These are phyloP conservation scores for Erodium maritimum DNA, from an alignment of 345 rosid species.

Conservation along the genomic window DNA sequence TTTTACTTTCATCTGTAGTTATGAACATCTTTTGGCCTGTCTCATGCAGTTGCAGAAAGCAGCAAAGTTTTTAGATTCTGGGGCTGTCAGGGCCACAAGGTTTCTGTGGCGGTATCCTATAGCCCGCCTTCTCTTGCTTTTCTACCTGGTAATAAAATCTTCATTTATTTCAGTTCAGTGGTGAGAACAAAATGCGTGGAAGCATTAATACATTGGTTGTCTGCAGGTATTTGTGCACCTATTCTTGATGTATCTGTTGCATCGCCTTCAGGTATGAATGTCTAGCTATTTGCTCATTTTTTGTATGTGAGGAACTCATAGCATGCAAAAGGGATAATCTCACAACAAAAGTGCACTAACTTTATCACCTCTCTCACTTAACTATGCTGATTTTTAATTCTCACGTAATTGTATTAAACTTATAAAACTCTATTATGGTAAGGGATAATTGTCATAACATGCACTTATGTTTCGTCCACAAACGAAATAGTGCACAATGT, in stretches of 20 bases:
- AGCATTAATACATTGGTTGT: conserved; percentile 5
- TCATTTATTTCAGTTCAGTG: conserved; percentile 4
- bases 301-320: background rate
- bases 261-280: conserved; percentile 76
- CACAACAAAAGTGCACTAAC: too few species aligned
- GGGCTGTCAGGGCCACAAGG: conserved; percentile 92
- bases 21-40: conserved; percentile 1
- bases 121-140: conserved; percentile 66
- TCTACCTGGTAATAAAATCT: conserved; percentile 59
- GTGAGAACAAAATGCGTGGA: background rate
- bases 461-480: too few species aligned
- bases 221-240: conserved; percentile 90
- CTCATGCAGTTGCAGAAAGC: conserved; percentile 76
- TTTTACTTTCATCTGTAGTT: conserved; percentile 1
- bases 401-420: too few species aligned
- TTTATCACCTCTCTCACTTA: too few species aligned
- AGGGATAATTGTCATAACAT: too few species aligned
- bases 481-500: too few species aligned
- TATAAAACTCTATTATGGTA: too few species aligned
- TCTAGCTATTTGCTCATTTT: background rate
- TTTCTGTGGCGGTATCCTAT: conserved; percentile 96
- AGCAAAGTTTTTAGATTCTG: conserved; percentile 78
- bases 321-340: too few species aligned
- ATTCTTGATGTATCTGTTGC: conserved; percentile 94
- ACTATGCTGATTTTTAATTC: too few species aligned